Base-by-base conservation (phyloP, 1,139 yeast genomes). In the Scheffersomyces parashehatae region DNA sequence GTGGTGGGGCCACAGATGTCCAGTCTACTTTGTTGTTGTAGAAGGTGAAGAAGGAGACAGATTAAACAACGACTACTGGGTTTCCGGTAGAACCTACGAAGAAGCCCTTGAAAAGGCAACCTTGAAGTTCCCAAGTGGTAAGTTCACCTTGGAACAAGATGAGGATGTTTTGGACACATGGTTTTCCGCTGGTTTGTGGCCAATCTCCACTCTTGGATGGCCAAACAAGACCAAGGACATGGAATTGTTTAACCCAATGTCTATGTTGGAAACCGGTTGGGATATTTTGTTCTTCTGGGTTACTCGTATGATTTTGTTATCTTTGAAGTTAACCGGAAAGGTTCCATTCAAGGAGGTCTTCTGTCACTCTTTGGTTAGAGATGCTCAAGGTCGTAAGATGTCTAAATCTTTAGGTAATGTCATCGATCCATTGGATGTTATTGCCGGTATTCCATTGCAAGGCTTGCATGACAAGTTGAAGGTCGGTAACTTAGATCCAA, bases 1-100 rank as follows among this genome's bases (percentile, higher is more conserved):
- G 61, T 93, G 99, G 99, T 93, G 99, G 99, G 99, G 99, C 54
- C 99, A 93, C 74, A 84, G 98, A 74, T 89, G 97, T 70, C 99
- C 99, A 20, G 97, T 88, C 39, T 93, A 95, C 72, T 89, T 89
- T 56, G 89, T 91, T 50, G 73, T 77, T 42, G 72, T 89, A 47
- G 97, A 89, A 62, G 95, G 93, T 45, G 78, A 80, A 57, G 73
- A 69, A 31, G 77, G 79, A 50, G 86, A 81, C 58, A 65, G 70
- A 48, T 71, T 77, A 54, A 86, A 85, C 62, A 88, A 85, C 55
- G 70, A 78, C 38, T 85, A 77, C 73, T 93, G 99, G 99, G 82
- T 93, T 59, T 88, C 97, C 45, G 99, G 96, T 51, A 83, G 95
- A 69, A 72, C 69, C 50, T 64, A 78, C 44, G 91, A 80, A 55